A percentile compares a stretch with the other conserved stretches of the same genome.
phyloP scores from a whole-genome alignment of 2,329 filamentous ascomycete genomes.

The Fusarium caatingaense region DNA sequence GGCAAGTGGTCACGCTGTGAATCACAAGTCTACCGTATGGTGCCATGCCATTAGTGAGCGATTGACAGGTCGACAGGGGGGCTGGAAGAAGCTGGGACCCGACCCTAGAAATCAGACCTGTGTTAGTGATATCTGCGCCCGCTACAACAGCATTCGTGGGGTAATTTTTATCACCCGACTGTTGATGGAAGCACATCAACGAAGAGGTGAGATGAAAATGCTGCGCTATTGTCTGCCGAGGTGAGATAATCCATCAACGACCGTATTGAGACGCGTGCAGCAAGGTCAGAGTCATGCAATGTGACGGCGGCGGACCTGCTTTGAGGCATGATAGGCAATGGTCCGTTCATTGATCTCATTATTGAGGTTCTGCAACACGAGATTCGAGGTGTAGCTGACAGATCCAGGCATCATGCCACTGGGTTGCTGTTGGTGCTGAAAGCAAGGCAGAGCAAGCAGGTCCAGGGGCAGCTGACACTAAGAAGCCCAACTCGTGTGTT shows the following conservation, averaged over 20 bases:
- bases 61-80: slow-evolving; percentile 18
- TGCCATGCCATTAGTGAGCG: slow-evolving; percentile 40
- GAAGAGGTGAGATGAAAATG: slow-evolving; percentile 18
- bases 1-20: slow-evolving; percentile 28
- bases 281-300: slow-evolving; percentile 27
- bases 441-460: slow-evolving; percentile 20
- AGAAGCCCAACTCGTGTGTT: slow-evolving; percentile 10
- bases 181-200: slow-evolving; percentile 14
- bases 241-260: slow-evolving; percentile 4
- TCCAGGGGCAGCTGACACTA: slow-evolving; percentile 29
- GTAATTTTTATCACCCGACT: slow-evolving; percentile 34
- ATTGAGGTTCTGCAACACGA: slow-evolving; percentile 24
- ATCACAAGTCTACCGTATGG: slow-evolving; percentile 30
- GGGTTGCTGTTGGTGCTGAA: slow-evolving; percentile 12
- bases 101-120: slow-evolving; percentile 11
- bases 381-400: slow-evolving; percentile 29
- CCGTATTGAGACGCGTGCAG: slow-evolving; percentile 35
- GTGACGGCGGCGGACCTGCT: slow-evolving; percentile 24
- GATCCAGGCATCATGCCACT: slow-evolving; percentile 23
- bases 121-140: slow-evolving; percentile 33
- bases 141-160: slow-evolving; percentile 40
- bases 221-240: slow-evolving; percentile 20
- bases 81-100: slow-evolving; percentile 13
- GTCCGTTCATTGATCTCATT: slow-evolving; percentile 11
- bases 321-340: slow-evolving; percentile 27